Evolutionary conservation across 2,329 filamentous ascomycete genomes (phyloP), one percentile per base, ranked within the genome.

Genomic region (Sphaerulina populicola): DNA sequence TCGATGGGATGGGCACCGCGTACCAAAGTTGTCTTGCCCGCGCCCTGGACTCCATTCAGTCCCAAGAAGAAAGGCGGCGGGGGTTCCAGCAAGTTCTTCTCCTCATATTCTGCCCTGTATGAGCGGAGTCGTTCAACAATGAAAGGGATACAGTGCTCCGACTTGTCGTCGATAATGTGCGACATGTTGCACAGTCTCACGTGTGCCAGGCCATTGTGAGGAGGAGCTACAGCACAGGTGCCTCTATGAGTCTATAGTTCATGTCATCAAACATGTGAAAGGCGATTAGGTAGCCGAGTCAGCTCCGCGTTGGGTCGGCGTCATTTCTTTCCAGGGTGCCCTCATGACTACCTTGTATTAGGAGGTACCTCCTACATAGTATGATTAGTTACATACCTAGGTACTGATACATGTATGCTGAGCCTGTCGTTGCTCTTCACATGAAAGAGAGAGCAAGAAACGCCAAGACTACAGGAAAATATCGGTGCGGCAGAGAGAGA

Each of bases 1-100:
- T 27, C 23, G 23, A 27, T 27, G 21, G n/a, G 23, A 27, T 27
- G 23, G 6, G 23, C 8, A 39, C n/a, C 51, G 60, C 74, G 65
- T 66, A 80, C 89, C 62, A 95, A 78, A 10, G 90, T 94, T 3
- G 90, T 94, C 73, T 97, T 96, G 60, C 91, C 91, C 35, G 87
- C 85, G 54, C 91, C 91, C 71, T 96, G 91, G 27, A 95, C 81
- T 54, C 90, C 91, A 62, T 94, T 94, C 62, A 97, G 78, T 42
- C 89, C 91, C 56, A 96, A 77, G 66, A 95, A 81, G 68, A 95
- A 86, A 27, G 89, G 88, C 15, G 77, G 77, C 46, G 72, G 64
- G 18, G 59, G 47, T 52, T 65, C 55, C 36, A 64, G 64, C n/a
- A n/a, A n/a, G n/a, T n/a, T n/a, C 36, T 62, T 55, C 14, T 61